Conservation (phyloP, 352 stramenopile genomes). For the Porosira glacialis region DNA sequence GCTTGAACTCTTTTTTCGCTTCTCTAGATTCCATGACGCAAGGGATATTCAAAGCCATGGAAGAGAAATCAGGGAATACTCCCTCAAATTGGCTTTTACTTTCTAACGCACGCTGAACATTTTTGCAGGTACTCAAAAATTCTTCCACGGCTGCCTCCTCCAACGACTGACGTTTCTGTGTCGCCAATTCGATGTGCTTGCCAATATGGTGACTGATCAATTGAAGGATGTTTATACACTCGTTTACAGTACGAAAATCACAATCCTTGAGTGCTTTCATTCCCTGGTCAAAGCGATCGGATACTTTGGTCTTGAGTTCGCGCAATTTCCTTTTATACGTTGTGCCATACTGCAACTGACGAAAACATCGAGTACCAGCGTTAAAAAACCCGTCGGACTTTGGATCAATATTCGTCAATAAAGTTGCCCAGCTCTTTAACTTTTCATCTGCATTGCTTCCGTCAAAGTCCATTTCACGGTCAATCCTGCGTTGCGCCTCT, state of each 20-base stretch:
- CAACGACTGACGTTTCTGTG: constrained; percentile 11
- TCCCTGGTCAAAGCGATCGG: constrained; percentile 17
- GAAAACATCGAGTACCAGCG: background rate
- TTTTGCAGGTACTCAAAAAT: constrained; percentile 32
- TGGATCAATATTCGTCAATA: too few relatives aligned
- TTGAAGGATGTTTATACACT: constrained; percentile 46
- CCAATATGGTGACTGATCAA: constrained; percentile 26
- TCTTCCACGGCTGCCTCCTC: constrained; percentile 9
- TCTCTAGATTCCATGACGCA: constrained; percentile 20
- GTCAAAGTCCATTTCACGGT: constrained; percentile 48
- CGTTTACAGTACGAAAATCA: constrained; percentile 43
- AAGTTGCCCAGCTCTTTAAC: constrained; percentile 25
- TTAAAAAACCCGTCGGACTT: too few relatives aligned
- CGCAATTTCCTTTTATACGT: constrained; percentile 40
- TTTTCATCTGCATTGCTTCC: constrained; percentile 20
- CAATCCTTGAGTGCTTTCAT: constrained; percentile 20
- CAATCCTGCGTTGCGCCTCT: constrained; percentile 34
- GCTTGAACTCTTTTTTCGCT: constrained; percentile 27
- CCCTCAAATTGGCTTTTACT: constrained; percentile 45
- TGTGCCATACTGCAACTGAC: background rate
- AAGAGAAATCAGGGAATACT: constrained; percentile 54
- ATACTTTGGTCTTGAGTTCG: constrained; percentile 19
- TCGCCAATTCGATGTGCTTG: constrained; percentile 34
- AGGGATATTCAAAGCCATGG: constrained; percentile 39
- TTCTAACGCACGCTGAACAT: constrained; percentile 30